Percentiles rank a stretch among this genome's conserved stretches.
phyloP scores from a whole-genome alignment of 2,329 filamentous ascomycete genomes.

The Monascus ruber region DNA sequence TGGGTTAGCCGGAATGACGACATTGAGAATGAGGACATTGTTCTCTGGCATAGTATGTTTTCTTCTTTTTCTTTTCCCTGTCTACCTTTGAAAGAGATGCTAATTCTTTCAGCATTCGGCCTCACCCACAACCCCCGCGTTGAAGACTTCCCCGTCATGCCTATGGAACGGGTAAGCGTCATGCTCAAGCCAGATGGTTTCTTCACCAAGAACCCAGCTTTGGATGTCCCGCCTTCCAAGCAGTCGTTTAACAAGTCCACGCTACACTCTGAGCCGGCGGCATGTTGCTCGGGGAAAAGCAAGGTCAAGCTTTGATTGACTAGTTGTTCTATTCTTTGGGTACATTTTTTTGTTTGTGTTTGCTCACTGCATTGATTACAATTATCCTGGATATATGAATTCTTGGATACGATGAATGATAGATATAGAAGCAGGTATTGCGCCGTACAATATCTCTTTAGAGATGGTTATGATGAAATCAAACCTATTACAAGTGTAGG shows the following conservation, averaged over 20 bases:
- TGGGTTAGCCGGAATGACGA: conserved; percentile 40
- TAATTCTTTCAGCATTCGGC: conserved; percentile 28
- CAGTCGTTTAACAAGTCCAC: conserved; percentile 31
- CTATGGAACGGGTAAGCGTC: conserved; percentile 42
- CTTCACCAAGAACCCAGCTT: conserved; percentile 39
- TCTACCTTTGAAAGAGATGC: neutral
- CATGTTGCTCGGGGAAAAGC: conserved; percentile 11
- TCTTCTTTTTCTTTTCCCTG: conserved; percentile 18
- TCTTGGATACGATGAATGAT: too few species aligned
- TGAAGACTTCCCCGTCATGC: conserved; percentile 60
- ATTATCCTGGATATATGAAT: too few species aligned
- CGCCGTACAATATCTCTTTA: too few species aligned
- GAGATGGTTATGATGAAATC: too few species aligned
- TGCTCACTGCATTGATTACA: too few species aligned
- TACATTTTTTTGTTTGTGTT: neutral
- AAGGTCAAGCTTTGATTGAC: conserved; percentile 16
- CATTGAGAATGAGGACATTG: conserved; percentile 36
- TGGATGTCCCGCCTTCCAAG: conserved; percentile 33
- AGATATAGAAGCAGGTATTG: too few species aligned
- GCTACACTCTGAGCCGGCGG: conserved; percentile 17
- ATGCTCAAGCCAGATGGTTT: conserved; percentile 40
- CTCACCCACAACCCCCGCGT: conserved; percentile 53
- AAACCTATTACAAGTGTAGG: too few species aligned
- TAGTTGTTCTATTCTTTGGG: neutral
- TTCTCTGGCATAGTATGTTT: conserved; percentile 28